Evolutionary conservation across 192 early-diverging fungal genomes (phyloP).

Genomic region (Coemansia sp.): DNA sequence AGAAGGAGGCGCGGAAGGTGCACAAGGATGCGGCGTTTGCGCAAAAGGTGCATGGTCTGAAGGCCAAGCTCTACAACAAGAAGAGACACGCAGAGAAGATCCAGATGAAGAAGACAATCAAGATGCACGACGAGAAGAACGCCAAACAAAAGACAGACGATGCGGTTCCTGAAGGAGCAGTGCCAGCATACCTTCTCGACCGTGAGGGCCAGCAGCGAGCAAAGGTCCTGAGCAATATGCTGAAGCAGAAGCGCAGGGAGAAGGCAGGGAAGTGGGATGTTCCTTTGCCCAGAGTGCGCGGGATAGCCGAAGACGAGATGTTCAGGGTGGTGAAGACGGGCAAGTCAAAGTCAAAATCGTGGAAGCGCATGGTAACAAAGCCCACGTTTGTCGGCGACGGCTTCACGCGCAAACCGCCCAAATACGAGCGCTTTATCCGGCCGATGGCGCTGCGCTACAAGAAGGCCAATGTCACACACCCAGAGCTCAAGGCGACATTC

Average conservation of each 20-base stretch:
- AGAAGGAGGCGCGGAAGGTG: slow-evolving; percentile 89
- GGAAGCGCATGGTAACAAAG: slow-evolving; percentile 99
- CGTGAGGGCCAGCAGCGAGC: slow-evolving; percentile 96
- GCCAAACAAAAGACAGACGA: slow-evolving; percentile 90
- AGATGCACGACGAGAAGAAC: slow-evolving; percentile 97
- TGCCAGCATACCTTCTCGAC: slow-evolving; percentile 96
- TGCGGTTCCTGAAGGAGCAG: slow-evolving; percentile 92
- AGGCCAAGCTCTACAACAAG: slow-evolving; percentile 99
- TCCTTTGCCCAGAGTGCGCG: slow-evolving; percentile 96
- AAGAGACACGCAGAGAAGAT: slow-evolving; percentile 98
- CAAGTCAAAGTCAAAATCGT: slow-evolving; percentile 91
- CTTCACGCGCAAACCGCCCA: slow-evolving; percentile 99
- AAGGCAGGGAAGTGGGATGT: slow-evolving; percentile 99
- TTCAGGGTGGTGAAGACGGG: slow-evolving; percentile 97
- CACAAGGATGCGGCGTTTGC: slow-evolving; percentile 93
- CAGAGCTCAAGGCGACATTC: slow-evolving; percentile 97
- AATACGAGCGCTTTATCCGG: slow-evolving; percentile 98
- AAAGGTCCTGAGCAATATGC: slow-evolving; percentile 98
- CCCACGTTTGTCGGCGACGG: slow-evolving; percentile 99
- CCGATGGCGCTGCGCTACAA: slow-evolving; percentile 98
- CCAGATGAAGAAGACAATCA: slow-evolving; percentile 99
- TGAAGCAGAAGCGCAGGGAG: slow-evolving; percentile 99
- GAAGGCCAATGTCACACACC: slow-evolving; percentile 98
- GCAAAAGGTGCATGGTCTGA: slow-evolving; percentile 95
- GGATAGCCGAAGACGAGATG: slow-evolving; percentile 99